Conservation (phyloP, 2,329 filamentous ascomycete species). For the Fusarium sp. region DNA sequence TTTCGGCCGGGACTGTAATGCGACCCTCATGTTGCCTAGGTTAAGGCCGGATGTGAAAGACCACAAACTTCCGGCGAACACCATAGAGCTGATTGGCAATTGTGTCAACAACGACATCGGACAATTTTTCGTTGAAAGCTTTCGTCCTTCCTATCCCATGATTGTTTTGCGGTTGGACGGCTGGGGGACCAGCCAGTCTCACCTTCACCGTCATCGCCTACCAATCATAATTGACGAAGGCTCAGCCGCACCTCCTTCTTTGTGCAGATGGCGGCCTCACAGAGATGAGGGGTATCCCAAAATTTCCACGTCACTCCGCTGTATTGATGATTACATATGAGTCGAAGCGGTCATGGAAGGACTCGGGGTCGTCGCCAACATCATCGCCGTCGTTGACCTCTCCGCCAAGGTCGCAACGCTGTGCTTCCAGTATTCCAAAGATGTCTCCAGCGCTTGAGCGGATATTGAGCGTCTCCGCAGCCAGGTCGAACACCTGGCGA, state of each 20-base stretch:
- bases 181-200: too few species aligned
- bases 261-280: not conserved
- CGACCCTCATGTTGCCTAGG: too few species aligned
- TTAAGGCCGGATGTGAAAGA: too few species aligned
- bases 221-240: not conserved
- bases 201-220: not conserved
- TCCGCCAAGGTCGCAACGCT: not conserved
- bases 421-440: slow-evolving; percentile 9
- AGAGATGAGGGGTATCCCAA: slow-evolving; percentile 1
- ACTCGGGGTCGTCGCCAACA: slow-evolving; percentile 4
- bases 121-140: too few species aligned
- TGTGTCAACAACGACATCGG: too few species aligned
- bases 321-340: not conserved
- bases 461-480: slow-evolving; percentile 18
- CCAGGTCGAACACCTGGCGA: not conserved
- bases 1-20: too few species aligned
- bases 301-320: not conserved
- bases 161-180: too few species aligned
- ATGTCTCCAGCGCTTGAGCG: slow-evolving; percentile 1
- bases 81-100: too few species aligned
- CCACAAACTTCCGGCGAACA: too few species aligned
- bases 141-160: too few species aligned
- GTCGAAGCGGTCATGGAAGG: not conserved
- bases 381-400: slow-evolving; percentile 6
- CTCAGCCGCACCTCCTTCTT: not conserved